These are phyloP conservation scores for Starmera caribaea DNA, from an alignment of 805 yeast species.

Conservation along the genomic window DNA sequence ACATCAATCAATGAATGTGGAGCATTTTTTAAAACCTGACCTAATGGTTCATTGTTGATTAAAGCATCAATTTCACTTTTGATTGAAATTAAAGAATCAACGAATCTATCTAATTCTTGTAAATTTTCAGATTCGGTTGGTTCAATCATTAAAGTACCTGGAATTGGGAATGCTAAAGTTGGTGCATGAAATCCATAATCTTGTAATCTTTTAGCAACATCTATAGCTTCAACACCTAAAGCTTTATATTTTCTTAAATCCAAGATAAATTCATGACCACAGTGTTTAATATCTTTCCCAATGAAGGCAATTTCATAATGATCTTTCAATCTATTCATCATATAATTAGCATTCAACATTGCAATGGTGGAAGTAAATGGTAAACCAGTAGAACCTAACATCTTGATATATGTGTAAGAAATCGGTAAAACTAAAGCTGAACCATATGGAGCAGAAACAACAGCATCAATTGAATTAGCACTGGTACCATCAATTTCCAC, in stretches of 20 bases:
- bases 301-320: constrained; percentile 73
- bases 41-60: constrained; percentile 55
- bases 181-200: constrained; percentile 99
- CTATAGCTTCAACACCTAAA: constrained; percentile 84
- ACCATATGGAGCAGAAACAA: constrained; percentile 91
- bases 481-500: constrained; percentile 33
- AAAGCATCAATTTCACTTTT: constrained; percentile 72
- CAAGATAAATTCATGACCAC: constrained; percentile 95
- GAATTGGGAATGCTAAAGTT: constrained; percentile 97
- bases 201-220: constrained; percentile 92
- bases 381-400: constrained; percentile 81
- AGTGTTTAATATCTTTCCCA: constrained; percentile 53
- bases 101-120: constrained; percentile 83
- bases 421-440: constrained; percentile 91
- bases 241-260: constrained; percentile 81
- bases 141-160: constrained; percentile 95
- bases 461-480: constrained; percentile 55
- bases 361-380: constrained; percentile 87
- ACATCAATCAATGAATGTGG: constrained; percentile 87
- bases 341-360: constrained; percentile 90
- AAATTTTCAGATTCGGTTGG: constrained; percentile 94
- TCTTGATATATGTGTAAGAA: constrained; percentile 88
- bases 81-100: constrained; percentile 77
- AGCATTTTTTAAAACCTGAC: constrained; percentile 71
- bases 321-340: constrained; percentile 68